Evolutionary conservation across 169 alveolate species (phyloP), one percentile per base, ranked within the genome.

Genomic region (Cyclospora cayetanensis): DNA sequence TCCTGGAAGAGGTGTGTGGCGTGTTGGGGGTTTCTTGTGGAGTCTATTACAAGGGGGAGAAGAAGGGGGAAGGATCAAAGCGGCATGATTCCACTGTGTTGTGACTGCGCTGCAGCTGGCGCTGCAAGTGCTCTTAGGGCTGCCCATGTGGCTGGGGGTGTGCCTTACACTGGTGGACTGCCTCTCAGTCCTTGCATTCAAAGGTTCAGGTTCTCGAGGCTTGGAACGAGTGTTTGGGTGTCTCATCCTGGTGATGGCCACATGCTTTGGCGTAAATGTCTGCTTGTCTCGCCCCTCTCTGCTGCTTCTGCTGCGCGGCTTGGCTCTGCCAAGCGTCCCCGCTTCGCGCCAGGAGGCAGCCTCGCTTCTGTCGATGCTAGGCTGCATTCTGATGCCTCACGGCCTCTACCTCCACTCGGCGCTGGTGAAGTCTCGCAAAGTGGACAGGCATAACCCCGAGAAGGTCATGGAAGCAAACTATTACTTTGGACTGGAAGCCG

Each of bases 331-430:
- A 0, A 22, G 42, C 25, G 89, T 95, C 5, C 97, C 97, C 25
- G 39, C 42, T 4, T n/a, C 52, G 35, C 74, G 74, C 39, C 41
- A 25, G 25, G 25, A 43, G 74, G 93, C 93, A 5, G 34, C 39
- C 85, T n/a, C 35, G 25, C 65, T 74, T n/a, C 90, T 94, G 29
- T 96, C 95, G 43, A 80, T 94, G 39, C 52, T 95, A 7, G 97
- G 97, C 4, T 90, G 96, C 34, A 94, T 95, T 35, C 90, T 95
- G 35, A 95, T 95, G 97, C 97, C 97, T 18, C 97, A 95, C 74
- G 94, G 94, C 80, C 37, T 95, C 31, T 94, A 70, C 88, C 91
- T 95, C 27, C 96, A 95, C 83, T 80, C 95, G 29, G 89, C 97
- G 18, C 91, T 95, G 35, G 96, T 95, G n/a, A n/a, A n/a, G n/a